Evolutionary conservation across 192 early-diverging fungal genomes (phyloP).

Genomic region (Dispira parvispora): DNA sequence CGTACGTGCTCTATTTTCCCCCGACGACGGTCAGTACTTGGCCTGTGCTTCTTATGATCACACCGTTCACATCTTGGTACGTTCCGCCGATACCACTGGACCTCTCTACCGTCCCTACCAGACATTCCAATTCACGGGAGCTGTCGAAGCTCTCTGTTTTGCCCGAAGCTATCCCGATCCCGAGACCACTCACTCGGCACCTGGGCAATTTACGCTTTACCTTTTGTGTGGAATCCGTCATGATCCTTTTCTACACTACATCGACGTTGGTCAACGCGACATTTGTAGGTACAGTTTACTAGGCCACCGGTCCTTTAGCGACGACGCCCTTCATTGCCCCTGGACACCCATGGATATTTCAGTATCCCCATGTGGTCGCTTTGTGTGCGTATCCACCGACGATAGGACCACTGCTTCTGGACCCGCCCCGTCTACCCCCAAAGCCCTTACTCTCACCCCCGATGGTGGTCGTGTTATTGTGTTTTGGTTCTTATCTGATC

Average conservation of each 20-base stretch:
- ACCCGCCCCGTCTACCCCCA: neutral
- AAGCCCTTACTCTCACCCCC: neutral
- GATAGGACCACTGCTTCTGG: neutral
- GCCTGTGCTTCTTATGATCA: slow-evolving; percentile 6
- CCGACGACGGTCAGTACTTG: neutral
- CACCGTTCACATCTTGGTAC: slow-evolving; percentile 1
- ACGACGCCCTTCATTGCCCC: slow-evolving; percentile 9
- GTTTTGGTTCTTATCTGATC: neutral
- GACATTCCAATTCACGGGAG: slow-evolving; percentile 1
- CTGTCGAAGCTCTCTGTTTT: slow-evolving; percentile 5
- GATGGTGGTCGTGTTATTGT: slow-evolving; percentile 5
- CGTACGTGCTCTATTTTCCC: neutral
- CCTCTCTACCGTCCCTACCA: neutral
- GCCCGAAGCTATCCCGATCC: neutral
- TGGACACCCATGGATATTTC: slow-evolving; percentile 4
- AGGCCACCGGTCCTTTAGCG: neutral
- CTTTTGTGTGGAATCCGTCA: slow-evolving; percentile 1
- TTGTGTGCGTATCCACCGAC: slow-evolving; percentile 6
- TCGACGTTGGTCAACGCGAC: neutral
- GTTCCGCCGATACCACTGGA: neutral
- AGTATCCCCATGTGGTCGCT: neutral
- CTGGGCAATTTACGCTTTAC: neutral
- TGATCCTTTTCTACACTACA: slow-evolving; percentile 1
- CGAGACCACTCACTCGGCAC: neutral
- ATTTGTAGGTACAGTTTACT: slow-evolving; percentile 1